Base-by-base conservation (phyloP, 2,329 filamentous ascomycete species). In the Fusarium sp. region DNA sequence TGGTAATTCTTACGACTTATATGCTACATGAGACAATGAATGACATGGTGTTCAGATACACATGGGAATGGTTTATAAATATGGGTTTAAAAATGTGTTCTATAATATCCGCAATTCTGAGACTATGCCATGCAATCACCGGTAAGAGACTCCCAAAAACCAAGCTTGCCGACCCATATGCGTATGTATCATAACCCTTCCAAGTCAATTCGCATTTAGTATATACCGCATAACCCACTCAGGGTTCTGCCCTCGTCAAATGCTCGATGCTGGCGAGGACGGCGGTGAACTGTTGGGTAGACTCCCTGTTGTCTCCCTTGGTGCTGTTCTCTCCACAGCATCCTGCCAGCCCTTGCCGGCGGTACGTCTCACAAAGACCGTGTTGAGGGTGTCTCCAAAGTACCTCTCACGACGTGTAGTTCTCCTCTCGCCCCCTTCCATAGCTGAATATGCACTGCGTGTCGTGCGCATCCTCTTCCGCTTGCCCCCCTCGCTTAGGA, bases 351-450 rank as follows among this genome's bases (percentile, higher is more conserved):
- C 74, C 18, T 80, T 72, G 9, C 85, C 83, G 0, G 89, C 90
- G 1, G 94, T 95, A n/a, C 82, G 84, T 82, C 94, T 85, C 6
- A 95, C 90, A 28, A 88, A 82, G 4, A 84, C 79, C 7, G 90
- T 84, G 75, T 93, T 91, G 15, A 93, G 80, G 16, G 85, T 84
- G 7, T 86, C 84, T 1, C 87, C 85, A 77, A 97, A 95, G 86
- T 94, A 96, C 65, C 87, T 87, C 68, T 95, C 93, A 54, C 89
- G 86, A 45, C 93, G 87, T 13, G 91, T 93, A 6, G 84, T 89
- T 35, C 87, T 86, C 69, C 94, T 88, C 60, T 88, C 86, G 3
- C 93, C 91, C 20, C 93, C 93, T 79, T 96, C 94, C 1, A 95
- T 83, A 1, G 94, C 94, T 39, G 92, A 93, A 61, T 92, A 88